Evolutionary conservation across 192 early-diverging fungal species (phyloP), one percentile per base, ranked within the genome.

Genomic region (Pilaira anomala): DNA sequence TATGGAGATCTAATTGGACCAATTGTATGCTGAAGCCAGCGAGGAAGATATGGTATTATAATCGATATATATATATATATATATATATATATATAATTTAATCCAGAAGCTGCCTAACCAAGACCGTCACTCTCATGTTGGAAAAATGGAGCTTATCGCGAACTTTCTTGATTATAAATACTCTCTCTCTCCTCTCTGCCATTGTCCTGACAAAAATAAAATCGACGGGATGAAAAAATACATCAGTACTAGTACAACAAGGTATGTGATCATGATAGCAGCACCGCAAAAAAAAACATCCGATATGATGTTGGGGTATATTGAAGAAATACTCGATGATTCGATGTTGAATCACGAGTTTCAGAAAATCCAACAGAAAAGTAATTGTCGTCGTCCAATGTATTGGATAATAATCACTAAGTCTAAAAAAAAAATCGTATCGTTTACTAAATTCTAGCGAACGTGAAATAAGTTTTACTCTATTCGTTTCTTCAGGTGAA

Each of bases 11-110:
- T 19, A 48, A 18, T 18, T 48, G 19, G 46, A 19, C 19, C 46
- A 48, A 18, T 48, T 48, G 19, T 48, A 48, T 7, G 19, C 48
- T 22, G 48, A 48, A 48, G 19, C 21, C 22, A 21, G 22, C 48
- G 48, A 48, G 6, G 48, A 48, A 48, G 19, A 48, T n/a, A n/a
- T 24, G 48, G 16, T 48, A 5, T 48, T 22, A 48, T 48, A 3
- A 48, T 48, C 48, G 48, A 48, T 1, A 48, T 48, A 48, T 48
- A 22, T 48, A n/a, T n/a, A n/a, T n/a, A n/a, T n/a, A n/a, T n/a
- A n/a, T n/a, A n/a, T n/a, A n/a, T n/a, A n/a, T n/a, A n/a, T n/a
- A n/a, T 18, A n/a, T 48, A 48, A 48, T 48, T 22, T 48, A 19
- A 2, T 48, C 48, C 11, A 28, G 28, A 54, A 54, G 30, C 26